Percentiles rank a stretch among this genome's conserved stretches.
Evolutionary conservation across 2,329 filamentous ascomycete genomes (phyloP).

Genomic region (Cercospora citrullina): DNA sequence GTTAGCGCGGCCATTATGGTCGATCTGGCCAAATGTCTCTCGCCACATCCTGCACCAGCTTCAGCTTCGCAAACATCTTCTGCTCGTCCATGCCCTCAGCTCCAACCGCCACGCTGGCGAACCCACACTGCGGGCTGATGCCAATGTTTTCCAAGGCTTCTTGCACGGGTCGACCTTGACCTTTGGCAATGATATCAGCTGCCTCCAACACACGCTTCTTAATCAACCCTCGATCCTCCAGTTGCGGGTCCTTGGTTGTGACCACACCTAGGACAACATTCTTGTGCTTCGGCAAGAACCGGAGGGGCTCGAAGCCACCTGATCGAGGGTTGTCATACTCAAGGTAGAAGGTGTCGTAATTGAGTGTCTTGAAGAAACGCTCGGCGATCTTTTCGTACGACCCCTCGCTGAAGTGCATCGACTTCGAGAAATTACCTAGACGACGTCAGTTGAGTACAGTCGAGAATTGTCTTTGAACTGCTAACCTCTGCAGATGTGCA

Average conservation of each 20-base stretch:
- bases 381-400: constrained; percentile 43
- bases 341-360: constrained; percentile 45
- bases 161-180: constrained; percentile 39
- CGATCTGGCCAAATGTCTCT: constrained; percentile 41
- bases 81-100: constrained; percentile 42
- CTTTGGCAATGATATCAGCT: constrained; percentile 41
- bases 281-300: constrained; percentile 42
- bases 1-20: constrained; percentile 23
- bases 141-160: constrained; percentile 43
- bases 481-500: constrained; percentile 43
- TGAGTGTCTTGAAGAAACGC: constrained; percentile 42
- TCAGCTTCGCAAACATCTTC: constrained; percentile 43
- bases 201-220: constrained; percentile 39
- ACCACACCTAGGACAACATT: constrained; percentile 44
- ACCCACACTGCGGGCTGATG: constrained; percentile 43
- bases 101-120: constrained; percentile 41
- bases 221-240: constrained; percentile 40
- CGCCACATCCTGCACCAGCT: constrained; percentile 41
- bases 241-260: constrained; percentile 41
- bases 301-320: constrained; percentile 43
- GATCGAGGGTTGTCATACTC: constrained; percentile 44
- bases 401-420: constrained; percentile 43
- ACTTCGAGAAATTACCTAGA: constrained; percentile 42
- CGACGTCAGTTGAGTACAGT: constrained; percentile 1
- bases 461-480: background rate